A percentile compares a stretch with the other conserved stretches of the same genome.
These are phyloP conservation scores for Plasmodium inui DNA, from an alignment of 169 alveolate genomes.

Conservation along the genomic window DNA sequence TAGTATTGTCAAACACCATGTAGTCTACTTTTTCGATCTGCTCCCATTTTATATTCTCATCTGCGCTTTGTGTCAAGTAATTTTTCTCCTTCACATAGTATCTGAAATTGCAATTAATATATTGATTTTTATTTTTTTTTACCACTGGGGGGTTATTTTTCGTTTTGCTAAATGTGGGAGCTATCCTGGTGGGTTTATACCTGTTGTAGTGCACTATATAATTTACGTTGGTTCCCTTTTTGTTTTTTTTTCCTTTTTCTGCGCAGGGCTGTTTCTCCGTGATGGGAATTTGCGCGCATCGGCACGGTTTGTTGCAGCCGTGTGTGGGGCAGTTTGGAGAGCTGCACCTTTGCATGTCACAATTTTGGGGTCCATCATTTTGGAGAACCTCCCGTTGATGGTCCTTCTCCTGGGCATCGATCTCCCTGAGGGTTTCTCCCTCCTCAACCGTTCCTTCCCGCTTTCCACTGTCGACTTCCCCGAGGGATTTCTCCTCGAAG, in stretches of 20 bases:
- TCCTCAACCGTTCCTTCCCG: background rate
- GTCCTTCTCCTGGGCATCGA: background rate
- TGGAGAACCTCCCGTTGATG: background rate
- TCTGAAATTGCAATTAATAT: slow-evolving; percentile 70
- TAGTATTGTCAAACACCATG: slow-evolving; percentile 75
- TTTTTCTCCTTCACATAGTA: slow-evolving; percentile 62
- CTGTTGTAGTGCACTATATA: slow-evolving; percentile 54
- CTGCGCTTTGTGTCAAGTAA: slow-evolving; percentile 28
- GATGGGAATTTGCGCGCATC: background rate
- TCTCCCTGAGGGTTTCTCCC: background rate
- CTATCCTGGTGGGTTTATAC: slow-evolving; percentile 45
- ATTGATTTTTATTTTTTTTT: slow-evolving; percentile 51
- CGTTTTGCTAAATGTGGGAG: background rate
- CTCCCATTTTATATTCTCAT: slow-evolving; percentile 73
- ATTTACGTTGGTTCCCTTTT: slow-evolving; percentile 46
- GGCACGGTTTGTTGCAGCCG: background rate
- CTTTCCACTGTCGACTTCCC: background rate
- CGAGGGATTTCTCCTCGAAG: background rate
- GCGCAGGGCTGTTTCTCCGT: background rate
- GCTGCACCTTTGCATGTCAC: background rate
- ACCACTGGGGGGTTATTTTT: background rate
- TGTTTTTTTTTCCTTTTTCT: slow-evolving; percentile 44
- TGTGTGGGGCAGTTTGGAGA: background rate
- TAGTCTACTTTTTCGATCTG: slow-evolving; percentile 78
- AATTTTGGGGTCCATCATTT: background rate